A percentile compares a stretch with the other conserved stretches of the same genome.
These are phyloP conservation scores for Xerophyta viscosa DNA, from an alignment of 106 monocot genomes.

Conservation along the genomic window DNA sequence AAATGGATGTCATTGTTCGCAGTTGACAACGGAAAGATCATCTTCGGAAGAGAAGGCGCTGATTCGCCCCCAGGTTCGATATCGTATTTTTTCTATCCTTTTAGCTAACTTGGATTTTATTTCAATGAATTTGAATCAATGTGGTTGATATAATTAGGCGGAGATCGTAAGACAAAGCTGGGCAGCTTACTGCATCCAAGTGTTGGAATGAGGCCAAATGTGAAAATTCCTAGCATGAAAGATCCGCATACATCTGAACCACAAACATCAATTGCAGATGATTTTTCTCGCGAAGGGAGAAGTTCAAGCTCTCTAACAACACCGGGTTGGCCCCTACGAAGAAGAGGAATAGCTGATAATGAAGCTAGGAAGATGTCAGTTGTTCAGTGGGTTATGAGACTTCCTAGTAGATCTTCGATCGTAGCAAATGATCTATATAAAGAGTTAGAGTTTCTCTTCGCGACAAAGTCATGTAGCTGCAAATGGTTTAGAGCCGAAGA, in stretches of 20 bases:
- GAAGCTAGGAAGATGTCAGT: slow-evolving; percentile 70
- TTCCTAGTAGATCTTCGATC: slow-evolving; percentile 53
- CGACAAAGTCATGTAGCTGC: slow-evolving; percentile 37
- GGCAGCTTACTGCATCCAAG: slow-evolving; percentile 39
- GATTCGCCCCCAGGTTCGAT: no score
- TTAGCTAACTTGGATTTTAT: background rate
- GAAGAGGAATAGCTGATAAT: slow-evolving; percentile 16
- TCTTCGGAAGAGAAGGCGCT: slow-evolving; percentile 34
- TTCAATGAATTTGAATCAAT: no score
- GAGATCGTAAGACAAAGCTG: slow-evolving; percentile 1
- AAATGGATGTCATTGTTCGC: slow-evolving; percentile 41
- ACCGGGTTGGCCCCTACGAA: slow-evolving; percentile 85
- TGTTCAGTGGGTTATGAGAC: slow-evolving; percentile 88
- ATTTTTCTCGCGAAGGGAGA: no score
- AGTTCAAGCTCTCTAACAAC: no score
- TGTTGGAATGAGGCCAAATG: slow-evolving; percentile 26
- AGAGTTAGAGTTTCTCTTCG: slow-evolving; percentile 37
- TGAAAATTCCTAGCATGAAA: slow-evolving; percentile 22
- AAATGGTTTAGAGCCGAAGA: slow-evolving; percentile 60
- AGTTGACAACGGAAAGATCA: slow-evolving; percentile 51
- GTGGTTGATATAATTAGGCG: no score
- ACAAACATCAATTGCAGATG: background rate
- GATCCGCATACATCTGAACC: background rate
- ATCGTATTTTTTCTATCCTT: no score
- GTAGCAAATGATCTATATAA: slow-evolving; percentile 10